These are phyloP conservation scores for Stephanocyclus meneghinianus DNA, from an alignment of 352 stramenopile genomes.

Conservation along the genomic window DNA sequence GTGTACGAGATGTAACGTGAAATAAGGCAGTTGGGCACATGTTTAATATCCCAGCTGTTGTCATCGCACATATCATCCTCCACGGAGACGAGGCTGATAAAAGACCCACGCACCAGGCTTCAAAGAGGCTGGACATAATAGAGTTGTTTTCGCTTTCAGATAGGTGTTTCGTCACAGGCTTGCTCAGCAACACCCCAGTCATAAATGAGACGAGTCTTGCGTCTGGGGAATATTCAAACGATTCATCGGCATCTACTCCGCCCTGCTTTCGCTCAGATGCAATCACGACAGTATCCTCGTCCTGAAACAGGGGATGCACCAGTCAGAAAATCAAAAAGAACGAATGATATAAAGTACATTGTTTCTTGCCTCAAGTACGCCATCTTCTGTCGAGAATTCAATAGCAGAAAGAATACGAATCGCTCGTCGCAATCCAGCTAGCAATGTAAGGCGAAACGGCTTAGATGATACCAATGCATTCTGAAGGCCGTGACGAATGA, in stretches of 20 bases:
- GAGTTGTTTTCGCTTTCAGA: constrained; percentile 39
- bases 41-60: constrained; percentile 76
- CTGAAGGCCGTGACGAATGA: constrained; percentile 70
- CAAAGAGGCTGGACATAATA: constrained; percentile 62
- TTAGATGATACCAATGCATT: constrained; percentile 57
- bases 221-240: constrained; percentile 55
- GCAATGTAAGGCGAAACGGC: constrained; percentile 59
- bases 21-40: constrained; percentile 55
- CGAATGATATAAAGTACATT: neutral
- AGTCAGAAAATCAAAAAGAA: neutral
- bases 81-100: constrained; percentile 79
- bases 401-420: constrained; percentile 69
- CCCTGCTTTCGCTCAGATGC: constrained; percentile 28
- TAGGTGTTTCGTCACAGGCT: constrained; percentile 44
- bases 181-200: constrained; percentile 75
- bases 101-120: constrained; percentile 81
- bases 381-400: constrained; percentile 75
- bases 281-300: constrained; percentile 42
- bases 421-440: constrained; percentile 63
- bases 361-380: constrained; percentile 41
- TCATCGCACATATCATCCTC: constrained; percentile 80
- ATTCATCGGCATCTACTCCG: constrained; percentile 25
- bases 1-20: constrained; percentile 45
- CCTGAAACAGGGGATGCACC: constrained; percentile 3
- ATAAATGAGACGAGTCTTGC: constrained; percentile 76